These are phyloP conservation scores for Fraxinus xanthoxyloides DNA, from an alignment of 305 asterid species.

Conservation along the genomic window DNA sequence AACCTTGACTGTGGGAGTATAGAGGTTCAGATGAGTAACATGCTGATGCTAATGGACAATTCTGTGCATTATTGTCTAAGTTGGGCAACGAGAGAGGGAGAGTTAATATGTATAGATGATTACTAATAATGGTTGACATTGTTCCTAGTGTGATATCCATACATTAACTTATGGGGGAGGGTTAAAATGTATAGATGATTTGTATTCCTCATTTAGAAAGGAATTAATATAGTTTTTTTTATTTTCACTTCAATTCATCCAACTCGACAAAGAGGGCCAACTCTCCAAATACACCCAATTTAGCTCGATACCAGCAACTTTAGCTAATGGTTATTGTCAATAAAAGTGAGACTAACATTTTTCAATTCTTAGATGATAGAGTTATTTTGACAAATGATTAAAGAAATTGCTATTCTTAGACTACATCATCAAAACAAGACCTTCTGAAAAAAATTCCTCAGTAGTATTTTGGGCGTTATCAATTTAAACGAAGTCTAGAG, in stretches of 20 bases:
- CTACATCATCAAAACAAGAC: background rate
- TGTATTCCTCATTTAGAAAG: background rate
- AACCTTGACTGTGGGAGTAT: background rate
- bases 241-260: background rate
- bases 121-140: background rate
- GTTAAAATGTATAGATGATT: background rate
- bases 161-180: background rate
- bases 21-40: background rate
- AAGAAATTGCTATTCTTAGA: background rate
- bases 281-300: background rate
- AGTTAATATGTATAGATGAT: background rate
- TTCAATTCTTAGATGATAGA: background rate
- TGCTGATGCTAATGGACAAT: background rate
- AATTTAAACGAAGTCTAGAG: background rate
- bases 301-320: background rate
- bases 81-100: background rate
- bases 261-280: background rate
- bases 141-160: background rate
- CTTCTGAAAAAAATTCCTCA: background rate
- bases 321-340: background rate
- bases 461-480: background rate
- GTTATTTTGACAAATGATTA: background rate
- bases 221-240: background rate
- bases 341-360: background rate
- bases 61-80: background rate